These are phyloP conservation scores for Marchantia paleacea DNA, from an alignment of 225 moss, liverwort and hornwort genomes.

Conservation along the genomic window DNA sequence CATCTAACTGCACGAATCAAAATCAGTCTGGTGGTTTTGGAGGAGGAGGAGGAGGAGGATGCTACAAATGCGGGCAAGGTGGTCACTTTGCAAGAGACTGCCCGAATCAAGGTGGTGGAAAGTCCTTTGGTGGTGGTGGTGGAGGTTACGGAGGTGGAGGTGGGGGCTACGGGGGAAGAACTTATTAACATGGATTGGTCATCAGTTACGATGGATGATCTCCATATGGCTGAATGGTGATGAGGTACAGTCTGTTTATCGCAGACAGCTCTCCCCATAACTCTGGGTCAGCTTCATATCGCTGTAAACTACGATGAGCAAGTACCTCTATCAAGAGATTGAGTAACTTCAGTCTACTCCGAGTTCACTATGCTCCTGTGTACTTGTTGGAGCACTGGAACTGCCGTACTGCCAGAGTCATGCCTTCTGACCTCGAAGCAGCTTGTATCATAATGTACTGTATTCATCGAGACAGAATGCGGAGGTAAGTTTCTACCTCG, in stretches of 20 bases:
- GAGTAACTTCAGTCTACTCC: neutral
- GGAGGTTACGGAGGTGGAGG: slow-evolving; percentile 33
- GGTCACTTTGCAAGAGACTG: slow-evolving; percentile 53
- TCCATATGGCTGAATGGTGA: neutral
- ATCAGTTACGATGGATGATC: neutral
- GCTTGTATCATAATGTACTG: slow-evolving; percentile 14
- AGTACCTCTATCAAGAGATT: neutral
- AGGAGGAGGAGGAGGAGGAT: slow-evolving; percentile 53
- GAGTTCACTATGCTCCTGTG: neutral
- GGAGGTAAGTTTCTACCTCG: neutral
- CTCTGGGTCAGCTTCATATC: neutral
- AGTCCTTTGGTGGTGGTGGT: slow-evolving; percentile 33
- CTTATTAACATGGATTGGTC: no score
- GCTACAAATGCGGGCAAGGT: slow-evolving; percentile 53
- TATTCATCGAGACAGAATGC: neutral
- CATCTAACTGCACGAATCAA: slow-evolving; percentile 63
- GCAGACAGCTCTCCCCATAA: neutral
- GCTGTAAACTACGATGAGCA: neutral
- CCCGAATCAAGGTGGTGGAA: slow-evolving; percentile 49
- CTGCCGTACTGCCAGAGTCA: neutral
- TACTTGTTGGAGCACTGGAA: neutral
- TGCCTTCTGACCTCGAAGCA: neutral
- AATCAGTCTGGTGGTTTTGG: slow-evolving; percentile 41
- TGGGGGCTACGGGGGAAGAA: slow-evolving; percentile 26
- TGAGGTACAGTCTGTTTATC: no score